phyloP scores from a whole-genome alignment of 2,329 filamentous ascomycete genomes.

The Colletotrichum sp. region DNA sequence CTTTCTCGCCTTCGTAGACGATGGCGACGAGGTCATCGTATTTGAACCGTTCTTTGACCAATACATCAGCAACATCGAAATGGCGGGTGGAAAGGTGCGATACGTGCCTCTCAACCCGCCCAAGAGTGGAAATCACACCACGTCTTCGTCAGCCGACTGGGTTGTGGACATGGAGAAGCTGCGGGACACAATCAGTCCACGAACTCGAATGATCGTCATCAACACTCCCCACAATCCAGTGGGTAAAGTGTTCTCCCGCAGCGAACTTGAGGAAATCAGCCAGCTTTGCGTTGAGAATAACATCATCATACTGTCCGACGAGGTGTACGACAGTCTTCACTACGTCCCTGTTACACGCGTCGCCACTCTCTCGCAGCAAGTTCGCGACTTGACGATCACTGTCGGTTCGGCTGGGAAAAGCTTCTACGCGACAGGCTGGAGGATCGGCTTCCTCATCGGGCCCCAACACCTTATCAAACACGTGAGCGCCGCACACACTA shows the following conservation, averaged over 20 bases:
- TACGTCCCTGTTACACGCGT: constrained; percentile 95
- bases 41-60: constrained; percentile 99
- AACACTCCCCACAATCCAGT: constrained; percentile 92
- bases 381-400: constrained; percentile 86
- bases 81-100: constrained; percentile 92
- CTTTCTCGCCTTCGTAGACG: constrained; percentile 97
- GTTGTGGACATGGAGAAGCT: constrained; percentile 83
- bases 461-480: constrained; percentile 88
- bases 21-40: constrained; percentile 93
- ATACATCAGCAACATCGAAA: constrained; percentile 98
- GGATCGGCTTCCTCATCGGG: constrained; percentile 92
- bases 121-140: constrained; percentile 76
- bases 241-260: constrained; percentile 89
- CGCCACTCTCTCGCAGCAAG: constrained; percentile 89
- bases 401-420: constrained; percentile 97
- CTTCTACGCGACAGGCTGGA: constrained; percentile 98
- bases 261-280: constrained; percentile 84
- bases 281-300: constrained; percentile 91
- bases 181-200: constrained; percentile 79
- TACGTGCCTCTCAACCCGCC: constrained; percentile 95
- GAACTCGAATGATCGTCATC: constrained; percentile 95
- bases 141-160: constrained; percentile 89
- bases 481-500: constrained; percentile 89
- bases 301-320: constrained; percentile 90
- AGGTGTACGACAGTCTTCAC: constrained; percentile 94